These are phyloP conservation scores for Backusella tuberculispora DNA, from an alignment of 192 early-diverging fungal species.

Conservation along the genomic window DNA sequence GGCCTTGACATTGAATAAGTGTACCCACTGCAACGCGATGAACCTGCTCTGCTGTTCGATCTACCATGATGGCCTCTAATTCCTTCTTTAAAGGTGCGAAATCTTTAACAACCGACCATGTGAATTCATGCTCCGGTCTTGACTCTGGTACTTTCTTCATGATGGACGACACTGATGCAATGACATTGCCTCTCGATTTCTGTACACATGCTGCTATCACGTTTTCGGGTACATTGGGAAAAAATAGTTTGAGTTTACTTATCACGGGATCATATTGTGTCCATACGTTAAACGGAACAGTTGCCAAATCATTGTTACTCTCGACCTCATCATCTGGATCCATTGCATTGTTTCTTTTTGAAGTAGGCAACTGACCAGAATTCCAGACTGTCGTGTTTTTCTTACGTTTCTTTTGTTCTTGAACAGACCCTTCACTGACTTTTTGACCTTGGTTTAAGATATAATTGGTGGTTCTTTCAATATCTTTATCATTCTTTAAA, in stretches of 20 bases:
- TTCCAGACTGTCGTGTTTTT: conserved; percentile 24
- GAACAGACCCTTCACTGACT: background rate
- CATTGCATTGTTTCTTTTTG: background rate
- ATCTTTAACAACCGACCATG: conserved; percentile 24
- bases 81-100: conserved; percentile 40
- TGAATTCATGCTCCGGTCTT: conserved; percentile 14
- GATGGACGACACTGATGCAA: conserved; percentile 23
- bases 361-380: conserved; percentile 14
- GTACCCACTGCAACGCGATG: conserved; percentile 46
- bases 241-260: conserved; percentile 7
- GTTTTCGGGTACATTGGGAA: conserved; percentile 21
- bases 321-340: background rate
- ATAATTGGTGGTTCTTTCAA: conserved; percentile 25
- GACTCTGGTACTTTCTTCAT: conserved; percentile 12
- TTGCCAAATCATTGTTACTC: background rate
- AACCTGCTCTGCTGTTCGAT: conserved; percentile 38
- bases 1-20: conserved; percentile 39
- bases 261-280: conserved; percentile 25
- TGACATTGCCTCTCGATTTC: conserved; percentile 28
- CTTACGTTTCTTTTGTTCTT: conserved; percentile 21
- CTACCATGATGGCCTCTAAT: conserved; percentile 41
- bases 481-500: background rate
- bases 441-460: conserved; percentile 19
- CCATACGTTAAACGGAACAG: conserved; percentile 34
- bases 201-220: conserved; percentile 17